Evolutionary conservation across 805 yeast genomes (phyloP), one percentile per base, ranked within the genome.

Genomic region (Sporopachydermia lactativora): DNA sequence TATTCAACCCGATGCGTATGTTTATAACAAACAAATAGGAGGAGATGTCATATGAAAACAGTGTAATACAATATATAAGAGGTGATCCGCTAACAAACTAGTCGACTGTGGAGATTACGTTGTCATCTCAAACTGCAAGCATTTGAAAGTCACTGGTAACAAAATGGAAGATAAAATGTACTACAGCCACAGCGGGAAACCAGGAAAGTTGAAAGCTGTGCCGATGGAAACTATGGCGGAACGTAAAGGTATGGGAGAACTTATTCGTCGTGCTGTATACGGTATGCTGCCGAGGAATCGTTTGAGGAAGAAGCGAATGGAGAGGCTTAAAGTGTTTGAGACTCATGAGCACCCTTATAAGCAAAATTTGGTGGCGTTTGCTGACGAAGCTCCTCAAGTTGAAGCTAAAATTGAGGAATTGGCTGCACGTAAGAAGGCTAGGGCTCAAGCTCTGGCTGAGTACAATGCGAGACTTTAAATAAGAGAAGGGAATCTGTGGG

Each of bases 281-380:
- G 94, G 94, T 42, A 92, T 92, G 99, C 68, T 92, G 42, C 98
- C 98, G 36, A 88, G 84, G 64, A 89, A 92, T 59, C 77, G 77
- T 52, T 71, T 80, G 47, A 75, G 97, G 59, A 72, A 78, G 52
- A 62, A 66, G 11, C 76, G 98, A 58, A 60, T 92, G 53, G 89
- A 75, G 18, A 74, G 99, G 55, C 68, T 92, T 45, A 86, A 84
- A 61, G 75, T 84, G 0, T 82, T 72, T 57, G 97, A 94, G 51
- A 96, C 89, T 18, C 75, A 84, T 43, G 81, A 81, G 43, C 82
- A 83, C 56, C 96, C 96, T 17, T 92, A 84, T 58, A 75, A 74
- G 47, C 71, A 77, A 48, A 92, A 92, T 55, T 67, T 89, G 43
- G 66, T 81, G 18, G 95, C 95, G 2, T 82, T 74, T 65, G 92